A percentile compares a stretch with the other conserved stretches of the same genome.
Evolutionary conservation across 2,329 filamentous ascomycete genomes (phyloP).

Genomic region (Ophiocordyceps australis): DNA sequence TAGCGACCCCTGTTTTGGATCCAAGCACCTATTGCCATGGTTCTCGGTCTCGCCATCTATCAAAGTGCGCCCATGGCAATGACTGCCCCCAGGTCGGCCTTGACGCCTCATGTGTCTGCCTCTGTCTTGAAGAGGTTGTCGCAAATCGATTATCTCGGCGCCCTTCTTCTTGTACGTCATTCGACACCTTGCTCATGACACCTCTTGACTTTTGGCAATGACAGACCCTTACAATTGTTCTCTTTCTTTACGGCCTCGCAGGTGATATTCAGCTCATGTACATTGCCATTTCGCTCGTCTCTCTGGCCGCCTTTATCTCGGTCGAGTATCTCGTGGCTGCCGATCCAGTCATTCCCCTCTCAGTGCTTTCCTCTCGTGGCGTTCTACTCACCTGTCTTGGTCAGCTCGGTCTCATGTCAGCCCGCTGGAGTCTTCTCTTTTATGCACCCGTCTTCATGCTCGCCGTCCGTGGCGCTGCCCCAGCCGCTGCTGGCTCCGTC

Average conservation of each 20-base stretch:
- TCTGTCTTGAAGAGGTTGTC: slow-evolving; percentile 35
- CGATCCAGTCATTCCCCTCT: slow-evolving; percentile 56
- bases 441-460: slow-evolving; percentile 67
- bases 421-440: slow-evolving; percentile 65
- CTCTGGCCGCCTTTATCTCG: slow-evolving; percentile 33
- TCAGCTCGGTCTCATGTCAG: slow-evolving; percentile 63
- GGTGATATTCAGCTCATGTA: slow-evolving; percentile 39
- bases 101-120: slow-evolving; percentile 2
- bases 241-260: slow-evolving; percentile 56
- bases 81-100: not conserved
- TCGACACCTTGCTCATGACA: slow-evolving; percentile 2
- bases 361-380: slow-evolving; percentile 49
- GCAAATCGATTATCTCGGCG: slow-evolving; percentile 59
- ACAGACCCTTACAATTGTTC: slow-evolving; percentile 44
- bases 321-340: slow-evolving; percentile 44
- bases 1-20: slow-evolving; percentile 56
- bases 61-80: slow-evolving; percentile 38
- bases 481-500: slow-evolving; percentile 54
- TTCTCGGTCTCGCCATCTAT: slow-evolving; percentile 43
- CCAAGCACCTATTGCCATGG: slow-evolving; percentile 46
- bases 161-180: slow-evolving; percentile 37
- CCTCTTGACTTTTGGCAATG: too few relatives aligned
- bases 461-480: slow-evolving; percentile 15
- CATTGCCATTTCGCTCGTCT: slow-evolving; percentile 36
- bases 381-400: slow-evolving; percentile 56